phyloP scores from a whole-genome alignment of 2,329 filamentous ascomycete species.

The Trichophyton mentagrophytes region DNA sequence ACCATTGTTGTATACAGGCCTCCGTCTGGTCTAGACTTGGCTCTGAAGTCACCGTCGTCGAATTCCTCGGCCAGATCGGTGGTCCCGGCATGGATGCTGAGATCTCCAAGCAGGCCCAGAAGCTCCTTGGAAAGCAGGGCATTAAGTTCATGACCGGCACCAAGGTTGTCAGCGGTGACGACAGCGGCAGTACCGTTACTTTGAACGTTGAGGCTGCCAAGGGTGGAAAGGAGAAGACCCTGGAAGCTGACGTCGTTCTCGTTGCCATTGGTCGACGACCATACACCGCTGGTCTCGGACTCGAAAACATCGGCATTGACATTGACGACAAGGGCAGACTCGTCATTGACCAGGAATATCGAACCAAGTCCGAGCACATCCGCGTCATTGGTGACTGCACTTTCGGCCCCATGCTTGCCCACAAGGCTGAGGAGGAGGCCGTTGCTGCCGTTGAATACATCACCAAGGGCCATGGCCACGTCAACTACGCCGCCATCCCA shows the following conservation, averaged over 20 bases:
- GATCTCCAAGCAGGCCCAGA: slow-evolving; percentile 81
- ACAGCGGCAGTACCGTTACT: slow-evolving; percentile 61
- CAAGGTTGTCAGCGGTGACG: slow-evolving; percentile 81
- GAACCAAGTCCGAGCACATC: slow-evolving; percentile 94
- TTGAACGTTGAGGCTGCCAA: slow-evolving; percentile 84
- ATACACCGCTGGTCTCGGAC: slow-evolving; percentile 79
- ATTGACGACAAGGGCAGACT: slow-evolving; percentile 86
- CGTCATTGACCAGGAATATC: slow-evolving; percentile 97
- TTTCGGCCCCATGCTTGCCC: slow-evolving; percentile 96
- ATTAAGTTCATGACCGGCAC: slow-evolving; percentile 97
- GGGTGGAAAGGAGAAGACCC: slow-evolving; percentile 84
- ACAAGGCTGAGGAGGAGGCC: slow-evolving; percentile 98
- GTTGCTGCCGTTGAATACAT: slow-evolving; percentile 94
- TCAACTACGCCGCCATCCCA: slow-evolving; percentile 96
- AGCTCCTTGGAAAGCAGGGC: slow-evolving; percentile 89
- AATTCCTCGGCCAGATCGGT: slow-evolving; percentile 92
- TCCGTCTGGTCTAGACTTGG: slow-evolving; percentile 95
- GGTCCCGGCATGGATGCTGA: slow-evolving; percentile 95
- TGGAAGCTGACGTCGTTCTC: slow-evolving; percentile 89
- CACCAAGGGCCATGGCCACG: slow-evolving; percentile 93
- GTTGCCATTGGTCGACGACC: slow-evolving; percentile 93
- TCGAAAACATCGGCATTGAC: slow-evolving; percentile 79
- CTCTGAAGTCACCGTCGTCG: slow-evolving; percentile 88
- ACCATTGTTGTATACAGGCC: slow-evolving; percentile 32
- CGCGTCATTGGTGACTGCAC: slow-evolving; percentile 92